Evolutionary conservation across 2,329 filamentous ascomycete species (phyloP), one percentile per base, ranked within the genome.

Genomic region (Ophiostoma fasciatum): DNA sequence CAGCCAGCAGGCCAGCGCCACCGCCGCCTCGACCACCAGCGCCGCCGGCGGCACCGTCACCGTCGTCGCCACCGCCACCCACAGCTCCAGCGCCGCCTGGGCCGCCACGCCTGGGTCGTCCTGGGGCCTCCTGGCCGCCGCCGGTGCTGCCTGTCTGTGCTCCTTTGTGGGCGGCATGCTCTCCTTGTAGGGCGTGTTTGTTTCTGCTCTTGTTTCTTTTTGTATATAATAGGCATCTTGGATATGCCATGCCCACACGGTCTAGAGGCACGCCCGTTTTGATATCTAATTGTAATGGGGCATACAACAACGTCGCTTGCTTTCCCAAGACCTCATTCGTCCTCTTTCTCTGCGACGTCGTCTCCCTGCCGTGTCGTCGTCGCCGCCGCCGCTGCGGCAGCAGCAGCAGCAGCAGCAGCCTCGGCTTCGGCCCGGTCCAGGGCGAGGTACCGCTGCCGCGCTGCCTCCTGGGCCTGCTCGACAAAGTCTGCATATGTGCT

Each of bases 401-500:
- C 25, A 5, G 23, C 37, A 4, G 18, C 30, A 3, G 29, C 31
- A 4, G 28, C 39, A 4, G 18, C 29, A 10, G 25, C 29, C 8
- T 38, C 37, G 2, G 30, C 36, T 13, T 41, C 41, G 2, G 38
- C 38, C 4, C 32, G 36, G 20, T 38, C 34, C 17, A 45, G 28
- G 14, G 38, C 42, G 17, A 22, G 15, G 22, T 34, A 81, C 44
- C 78, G 61, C 51, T 79, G 72, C 47, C 76, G 66, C 2, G 77
- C 77, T 52, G 69, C 71, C 36, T 79, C 74, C 51, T 74, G 74
- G 18, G 71, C 73, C 48, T 70, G 69, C 42, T 67, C 68, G 36
- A 80, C 60, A 49, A 81, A 82, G 36, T 71, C 71, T 1, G 63
- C 58, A 45, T 77, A 78, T 6, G 36, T 22, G 27, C 59, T 64